These are phyloP conservation scores for Penicillium macrosclerotiorum DNA, from an alignment of 495 filamentous ascomycete genomes.

Conservation along the genomic window DNA sequence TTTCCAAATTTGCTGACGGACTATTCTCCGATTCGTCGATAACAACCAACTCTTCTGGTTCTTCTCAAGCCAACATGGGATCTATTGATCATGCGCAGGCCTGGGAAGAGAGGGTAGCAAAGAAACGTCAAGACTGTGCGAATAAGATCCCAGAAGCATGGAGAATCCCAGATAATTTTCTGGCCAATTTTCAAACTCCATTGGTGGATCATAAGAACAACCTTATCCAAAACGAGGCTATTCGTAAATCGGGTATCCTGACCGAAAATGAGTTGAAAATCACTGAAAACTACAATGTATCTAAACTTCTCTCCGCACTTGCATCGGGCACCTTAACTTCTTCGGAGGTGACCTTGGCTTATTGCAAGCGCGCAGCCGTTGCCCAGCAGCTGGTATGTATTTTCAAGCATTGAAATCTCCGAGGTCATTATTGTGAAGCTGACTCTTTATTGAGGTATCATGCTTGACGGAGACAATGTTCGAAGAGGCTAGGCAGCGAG, in stretches of 20 bases:
- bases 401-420: not conserved
- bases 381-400: slow-evolving; percentile 49
- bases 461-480: slow-evolving; percentile 62
- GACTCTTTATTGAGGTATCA: slow-evolving; percentile 29
- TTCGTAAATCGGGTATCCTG: slow-evolving; percentile 26
- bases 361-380: slow-evolving; percentile 55
- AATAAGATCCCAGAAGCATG: slow-evolving; percentile 31
- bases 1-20: not conserved
- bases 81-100: not conserved
- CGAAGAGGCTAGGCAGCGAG: slow-evolving; percentile 31
- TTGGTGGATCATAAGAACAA: slow-evolving; percentile 19
- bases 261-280: slow-evolving; percentile 45
- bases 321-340: slow-evolving; percentile 38
- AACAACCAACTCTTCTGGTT: not conserved
- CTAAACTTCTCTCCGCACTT: slow-evolving; percentile 28
- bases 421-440: not conserved
- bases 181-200: slow-evolving; percentile 10
- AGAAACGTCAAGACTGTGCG: slow-evolving; percentile 34
- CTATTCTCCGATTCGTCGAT: not conserved
- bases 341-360: slow-evolving; percentile 50
- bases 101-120: slow-evolving; percentile 19
- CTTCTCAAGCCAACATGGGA: slow-evolving; percentile 9
- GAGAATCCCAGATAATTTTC: slow-evolving; percentile 12
- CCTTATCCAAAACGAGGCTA: slow-evolving; percentile 11
- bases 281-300: slow-evolving; percentile 47